Evolutionary conservation across 2,329 filamentous ascomycete species (phyloP).

Genomic region (Trichophyton benhamiae): DNA sequence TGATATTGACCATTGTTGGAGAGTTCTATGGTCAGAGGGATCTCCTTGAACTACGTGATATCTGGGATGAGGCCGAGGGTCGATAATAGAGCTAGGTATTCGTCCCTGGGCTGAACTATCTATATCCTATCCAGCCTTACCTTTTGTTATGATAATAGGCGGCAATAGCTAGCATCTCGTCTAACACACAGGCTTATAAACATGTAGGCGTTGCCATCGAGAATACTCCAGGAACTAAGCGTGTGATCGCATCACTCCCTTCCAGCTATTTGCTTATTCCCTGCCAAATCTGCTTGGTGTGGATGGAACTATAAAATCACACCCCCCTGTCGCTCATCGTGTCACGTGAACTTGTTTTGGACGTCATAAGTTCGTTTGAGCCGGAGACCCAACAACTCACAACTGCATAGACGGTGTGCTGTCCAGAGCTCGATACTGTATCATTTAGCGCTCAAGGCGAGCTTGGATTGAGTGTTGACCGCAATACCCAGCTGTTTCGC

Average conservation of each 20-base stretch:
- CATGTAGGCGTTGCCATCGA: no score
- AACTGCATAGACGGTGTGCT: no score
- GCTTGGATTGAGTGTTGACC: neutral
- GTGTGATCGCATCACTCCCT: neutral
- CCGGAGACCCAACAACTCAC: no score
- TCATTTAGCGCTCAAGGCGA: no score
- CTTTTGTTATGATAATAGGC: no score
- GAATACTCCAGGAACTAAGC: neutral
- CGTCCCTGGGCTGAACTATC: no score
- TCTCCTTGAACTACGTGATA: conserved; percentile 59
- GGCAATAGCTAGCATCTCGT: no score
- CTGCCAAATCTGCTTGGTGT: neutral
- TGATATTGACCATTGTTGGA: conserved; percentile 78
- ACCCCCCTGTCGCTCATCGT: neutral
- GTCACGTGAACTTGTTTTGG: neutral
- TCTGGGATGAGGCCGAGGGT: conserved; percentile 30
- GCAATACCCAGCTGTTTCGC: neutral
- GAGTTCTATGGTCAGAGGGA: conserved; percentile 86
- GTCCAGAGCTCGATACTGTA: no score
- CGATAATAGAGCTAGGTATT: neutral
- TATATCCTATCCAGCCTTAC: no score
- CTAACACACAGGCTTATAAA: no score
- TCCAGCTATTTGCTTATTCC: neutral
- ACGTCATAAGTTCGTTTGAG: neutral
- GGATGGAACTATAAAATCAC: neutral